A percentile compares a stretch with the other conserved stretches of the same genome.
These are phyloP conservation scores for Gnomoniopsis smithogilvyi DNA, from an alignment of 2,329 filamentous ascomycete genomes.

Conservation along the genomic window DNA sequence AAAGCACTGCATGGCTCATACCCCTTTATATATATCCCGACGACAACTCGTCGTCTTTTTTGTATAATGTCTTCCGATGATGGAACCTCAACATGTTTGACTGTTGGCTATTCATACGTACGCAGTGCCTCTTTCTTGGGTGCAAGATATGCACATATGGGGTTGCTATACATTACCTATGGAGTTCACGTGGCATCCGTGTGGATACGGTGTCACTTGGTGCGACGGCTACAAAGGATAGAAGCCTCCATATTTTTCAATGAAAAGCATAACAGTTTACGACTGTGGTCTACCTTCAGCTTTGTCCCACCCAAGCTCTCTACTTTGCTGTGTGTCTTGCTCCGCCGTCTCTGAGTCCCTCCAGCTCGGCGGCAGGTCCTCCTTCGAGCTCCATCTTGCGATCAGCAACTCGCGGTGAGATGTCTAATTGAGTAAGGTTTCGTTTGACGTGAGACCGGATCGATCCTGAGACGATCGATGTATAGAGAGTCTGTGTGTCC, in stretches of 20 bases:
- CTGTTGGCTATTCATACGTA: constrained; percentile 3
- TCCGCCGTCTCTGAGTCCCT: too few relatives aligned
- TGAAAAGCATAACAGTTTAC: not conserved
- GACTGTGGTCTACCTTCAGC: not conserved
- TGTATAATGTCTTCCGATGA: constrained; percentile 8
- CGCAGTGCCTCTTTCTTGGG: not conserved
- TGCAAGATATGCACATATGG: constrained; percentile 6
- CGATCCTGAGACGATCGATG: too few relatives aligned
- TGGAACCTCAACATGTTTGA: not conserved
- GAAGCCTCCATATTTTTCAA: constrained; percentile 7
- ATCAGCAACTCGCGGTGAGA: too few relatives aligned
- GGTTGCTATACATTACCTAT: constrained; percentile 1
- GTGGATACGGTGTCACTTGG: not conserved
- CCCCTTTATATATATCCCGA: constrained; percentile 5
- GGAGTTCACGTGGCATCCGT: not conserved
- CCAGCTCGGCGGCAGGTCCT: too few relatives aligned
- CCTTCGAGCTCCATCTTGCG: too few relatives aligned
- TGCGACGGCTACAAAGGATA: constrained; percentile 4
- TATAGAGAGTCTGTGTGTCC: too few relatives aligned
- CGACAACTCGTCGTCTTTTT: constrained; percentile 3
- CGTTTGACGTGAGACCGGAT: too few relatives aligned
- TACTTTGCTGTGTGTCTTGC: too few relatives aligned
- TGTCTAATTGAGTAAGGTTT: too few relatives aligned
- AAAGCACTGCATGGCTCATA: constrained; percentile 5
- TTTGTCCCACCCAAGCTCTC: not conserved